phyloP scores from a whole-genome alignment of 2,329 filamentous ascomycete species.

The Fusarium verrucosum region DNA sequence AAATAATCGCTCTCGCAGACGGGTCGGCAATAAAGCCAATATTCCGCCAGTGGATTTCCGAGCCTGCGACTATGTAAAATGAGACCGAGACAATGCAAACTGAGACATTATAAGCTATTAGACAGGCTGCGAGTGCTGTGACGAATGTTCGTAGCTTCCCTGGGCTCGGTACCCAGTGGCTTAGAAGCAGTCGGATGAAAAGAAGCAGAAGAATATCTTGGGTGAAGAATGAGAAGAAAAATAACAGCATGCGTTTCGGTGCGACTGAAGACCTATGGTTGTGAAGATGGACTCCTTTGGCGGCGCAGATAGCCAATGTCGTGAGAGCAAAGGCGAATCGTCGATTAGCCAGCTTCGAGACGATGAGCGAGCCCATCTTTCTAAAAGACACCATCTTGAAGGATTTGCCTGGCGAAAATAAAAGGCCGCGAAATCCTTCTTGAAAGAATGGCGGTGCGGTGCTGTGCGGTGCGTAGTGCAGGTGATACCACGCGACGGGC shows the following conservation, averaged over 20 bases:
- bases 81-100: constrained; percentile 44
- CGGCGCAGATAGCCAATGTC: constrained; percentile 44
- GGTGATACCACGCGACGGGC: neutral
- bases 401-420: neutral
- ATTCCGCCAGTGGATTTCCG: constrained; percentile 51
- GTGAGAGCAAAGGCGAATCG: constrained; percentile 48
- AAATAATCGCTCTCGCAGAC: constrained; percentile 46
- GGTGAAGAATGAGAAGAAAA: constrained; percentile 49
- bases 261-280: constrained; percentile 47
- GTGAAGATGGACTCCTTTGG: constrained; percentile 48
- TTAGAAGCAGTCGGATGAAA: constrained; percentile 47
- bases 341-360: constrained; percentile 43
- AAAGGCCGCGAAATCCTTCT: neutral
- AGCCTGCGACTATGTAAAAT: constrained; percentile 48
- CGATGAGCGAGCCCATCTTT: constrained; percentile 25
- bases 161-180: constrained; percentile 38
- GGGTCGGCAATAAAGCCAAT: constrained; percentile 48
- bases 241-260: constrained; percentile 43
- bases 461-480: neutral
- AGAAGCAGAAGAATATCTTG: constrained; percentile 49
- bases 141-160: constrained; percentile 25
- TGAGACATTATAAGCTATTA: constrained; percentile 37
- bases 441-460: no score
- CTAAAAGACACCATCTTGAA: constrained; percentile 9
- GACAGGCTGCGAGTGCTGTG: constrained; percentile 18